A percentile compares a stretch with the other conserved stretches of the same genome.
Conservation (phyloP, 1,284 basidiomycete species). For the Amylostereum areolatum region DNA sequence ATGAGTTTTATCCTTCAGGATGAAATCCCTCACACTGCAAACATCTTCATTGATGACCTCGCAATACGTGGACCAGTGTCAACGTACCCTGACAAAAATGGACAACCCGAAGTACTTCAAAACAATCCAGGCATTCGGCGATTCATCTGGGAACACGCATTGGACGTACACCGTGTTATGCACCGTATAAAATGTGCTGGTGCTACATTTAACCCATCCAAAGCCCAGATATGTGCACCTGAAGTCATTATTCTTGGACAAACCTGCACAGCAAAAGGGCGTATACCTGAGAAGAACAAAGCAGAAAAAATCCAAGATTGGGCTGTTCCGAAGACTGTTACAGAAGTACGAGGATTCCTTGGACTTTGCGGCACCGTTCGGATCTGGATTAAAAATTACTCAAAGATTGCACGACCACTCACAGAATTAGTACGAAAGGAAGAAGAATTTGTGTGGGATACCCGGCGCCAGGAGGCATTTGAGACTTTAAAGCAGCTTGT, state of each 20-base stretch:
- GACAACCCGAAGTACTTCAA: constrained; percentile 20
- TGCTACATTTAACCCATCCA: constrained; percentile 16
- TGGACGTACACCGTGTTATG: constrained; percentile 23
- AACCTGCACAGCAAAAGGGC: constrained; percentile 15
- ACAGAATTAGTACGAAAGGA: constrained; percentile 19
- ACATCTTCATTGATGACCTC: constrained; percentile 20
- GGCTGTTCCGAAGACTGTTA: constrained; percentile 14
- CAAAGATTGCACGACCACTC: constrained; percentile 17
- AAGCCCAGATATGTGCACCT: constrained; percentile 10
- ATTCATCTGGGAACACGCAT: constrained; percentile 30
- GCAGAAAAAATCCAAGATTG: constrained; percentile 23
- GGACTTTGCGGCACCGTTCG: constrained; percentile 21
- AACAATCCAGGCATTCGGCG: constrained; percentile 27
- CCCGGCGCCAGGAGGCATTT: constrained; percentile 17
- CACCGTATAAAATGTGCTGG: constrained; percentile 16
- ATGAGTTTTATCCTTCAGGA: constrained; percentile 5
- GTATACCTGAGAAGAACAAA: constrained; percentile 19
- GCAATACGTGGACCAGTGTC: constrained; percentile 8
- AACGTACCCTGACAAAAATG: constrained; percentile 14
- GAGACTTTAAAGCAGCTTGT: constrained; percentile 22
- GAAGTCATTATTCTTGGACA: constrained; percentile 17
- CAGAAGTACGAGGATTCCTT: constrained; percentile 24
- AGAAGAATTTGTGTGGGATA: constrained; percentile 21
- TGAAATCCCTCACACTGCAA: constrained; percentile 17
- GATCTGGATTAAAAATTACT: constrained; percentile 26